A percentile compares a stretch with the other conserved stretches of the same genome.
phyloP scores from a whole-genome alignment of 176 grass and related monocot species.

The Cenchrus americanus region DNA sequence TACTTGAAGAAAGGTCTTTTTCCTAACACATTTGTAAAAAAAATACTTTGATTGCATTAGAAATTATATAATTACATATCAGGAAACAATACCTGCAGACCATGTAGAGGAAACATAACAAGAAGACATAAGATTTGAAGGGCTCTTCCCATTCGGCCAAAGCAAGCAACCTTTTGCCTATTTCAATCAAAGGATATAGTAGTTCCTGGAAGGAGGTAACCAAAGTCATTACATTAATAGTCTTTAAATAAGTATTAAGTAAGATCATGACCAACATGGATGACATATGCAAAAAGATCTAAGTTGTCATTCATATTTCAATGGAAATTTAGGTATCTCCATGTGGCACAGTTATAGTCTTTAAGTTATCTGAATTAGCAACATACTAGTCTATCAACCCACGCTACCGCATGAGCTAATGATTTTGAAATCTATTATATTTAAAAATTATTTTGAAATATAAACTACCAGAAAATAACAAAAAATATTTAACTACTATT shows the following conservation, averaged over 20 bases:
- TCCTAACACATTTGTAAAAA: not conserved
- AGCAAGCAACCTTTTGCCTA: slow-evolving; percentile 65
- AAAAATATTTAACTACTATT: no score
- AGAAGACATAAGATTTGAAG: slow-evolving; percentile 79
- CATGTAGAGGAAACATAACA: slow-evolving; percentile 71
- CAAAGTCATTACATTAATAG: not conserved
- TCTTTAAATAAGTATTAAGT: not conserved
- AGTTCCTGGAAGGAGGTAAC: slow-evolving; percentile 62
- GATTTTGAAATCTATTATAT: no score
- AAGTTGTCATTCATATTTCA: no score
- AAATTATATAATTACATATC: not conserved
- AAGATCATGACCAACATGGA: not conserved
- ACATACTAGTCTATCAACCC: no score
- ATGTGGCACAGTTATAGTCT: not conserved
- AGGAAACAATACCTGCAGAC: slow-evolving; percentile 60
- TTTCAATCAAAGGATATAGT: slow-evolving; percentile 81
- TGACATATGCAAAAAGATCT: no score
- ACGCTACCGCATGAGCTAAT: no score
- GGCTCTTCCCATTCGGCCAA: slow-evolving; percentile 86
- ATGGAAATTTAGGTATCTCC: not conserved
- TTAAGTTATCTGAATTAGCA: not conserved
- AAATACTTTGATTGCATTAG: not conserved
- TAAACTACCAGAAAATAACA: no score
- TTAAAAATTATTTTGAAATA: no score
- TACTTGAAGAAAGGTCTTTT: not conserved